Evolutionary conservation across 305 asterid species (phyloP), one percentile per base, ranked within the genome.

Genomic region (Fraxinus velutina): DNA sequence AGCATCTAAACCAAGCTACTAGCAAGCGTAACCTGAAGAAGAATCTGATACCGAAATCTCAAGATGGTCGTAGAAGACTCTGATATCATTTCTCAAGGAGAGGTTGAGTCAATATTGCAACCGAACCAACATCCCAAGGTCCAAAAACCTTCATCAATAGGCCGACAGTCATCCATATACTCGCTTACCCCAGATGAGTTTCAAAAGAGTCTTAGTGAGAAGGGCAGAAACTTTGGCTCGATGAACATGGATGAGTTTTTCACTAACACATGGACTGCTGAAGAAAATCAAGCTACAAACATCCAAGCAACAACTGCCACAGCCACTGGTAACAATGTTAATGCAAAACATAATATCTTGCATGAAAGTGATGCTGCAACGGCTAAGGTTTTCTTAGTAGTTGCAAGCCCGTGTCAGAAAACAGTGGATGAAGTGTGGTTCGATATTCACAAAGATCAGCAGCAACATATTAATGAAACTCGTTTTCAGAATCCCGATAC

Each of bases 221-320:
- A 87, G 0, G 97, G 95, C 55, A 92, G 91, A 91, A 91, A 89
- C 39, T 93, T 92, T 5, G 95, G 97, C 5, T 94, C 97, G 0
- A 92, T 92, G 97, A 93, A 91, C 83, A 94, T 94, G 98, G 98
- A 94, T n/a, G 97, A 94, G 75, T 94, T 94, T 87, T 90, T 94
- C 81, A 92, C 90, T 83, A 92, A 94, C 88, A 91, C 91, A 81
- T 94, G 97, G 97, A 92, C 91, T 0, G 97, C 97, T 0, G 98
- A 94, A 80, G 98, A 94, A 80, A 89, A 89, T 77, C 95, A 92
- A 77, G 92, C 91, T 6, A 87, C 85, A 0, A 90, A 89, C 2
- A 57, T 47, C 12, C 87, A 82, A 0, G 36, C 36, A 66, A 57
- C 68, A 57, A 57, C 8, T 50, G 22, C 62, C 22, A 34, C 79